Base-by-base conservation (phyloP, 768 basidiomycete species). In the Xanthoconium purpureum region DNA sequence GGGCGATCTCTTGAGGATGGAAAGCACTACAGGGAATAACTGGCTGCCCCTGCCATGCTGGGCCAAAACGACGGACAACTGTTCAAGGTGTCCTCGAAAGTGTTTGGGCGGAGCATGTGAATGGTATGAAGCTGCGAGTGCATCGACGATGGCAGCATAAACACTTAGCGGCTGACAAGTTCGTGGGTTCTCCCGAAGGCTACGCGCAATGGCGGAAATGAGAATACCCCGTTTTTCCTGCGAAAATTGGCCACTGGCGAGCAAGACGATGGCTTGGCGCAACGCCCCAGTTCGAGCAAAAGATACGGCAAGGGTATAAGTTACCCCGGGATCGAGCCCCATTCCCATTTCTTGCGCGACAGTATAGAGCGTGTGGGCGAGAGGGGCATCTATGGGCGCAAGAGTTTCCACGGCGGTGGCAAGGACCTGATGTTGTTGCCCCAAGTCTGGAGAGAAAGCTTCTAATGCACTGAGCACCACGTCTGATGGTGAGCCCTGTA, bases 11-110 rank as follows among this genome's bases (percentile, higher is more conserved):
- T 51, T 49, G 43, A 74, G 61, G 33, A 86, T 68, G 45, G 65
- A 67, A 55, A 77, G 68, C 40, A 84, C 67, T 28, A 83, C 60
- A 40, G 69, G 57, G 2, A 80, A 60, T 10, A 78, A 73, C 20
- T 68, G 63, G 0, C 63, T 58, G 10, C 77, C 68, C 43, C 77
- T 72, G 12, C 68, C 72, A 5, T 75, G 73, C 53, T 17, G 78
- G 66, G 70, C 80, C 62, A 52, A 77, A 65, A 30, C 64, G 64
- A 54, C 47, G 47, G 84, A 67, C 29, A 81, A 73, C 49, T 75
- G 78, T 12, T 80, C 76, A 35, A 85, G 64, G n/a, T 66, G 58
- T 33, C 67, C 63, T 47, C 77, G 78, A 60, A 78, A 76, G 52
- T 78, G 79, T 57, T 66, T 59, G 0, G 73, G 65, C 0, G 79